Evolutionary conservation across 2,329 filamentous ascomycete genomes (phyloP).

Genomic region (Colletotrichum lupini): DNA sequence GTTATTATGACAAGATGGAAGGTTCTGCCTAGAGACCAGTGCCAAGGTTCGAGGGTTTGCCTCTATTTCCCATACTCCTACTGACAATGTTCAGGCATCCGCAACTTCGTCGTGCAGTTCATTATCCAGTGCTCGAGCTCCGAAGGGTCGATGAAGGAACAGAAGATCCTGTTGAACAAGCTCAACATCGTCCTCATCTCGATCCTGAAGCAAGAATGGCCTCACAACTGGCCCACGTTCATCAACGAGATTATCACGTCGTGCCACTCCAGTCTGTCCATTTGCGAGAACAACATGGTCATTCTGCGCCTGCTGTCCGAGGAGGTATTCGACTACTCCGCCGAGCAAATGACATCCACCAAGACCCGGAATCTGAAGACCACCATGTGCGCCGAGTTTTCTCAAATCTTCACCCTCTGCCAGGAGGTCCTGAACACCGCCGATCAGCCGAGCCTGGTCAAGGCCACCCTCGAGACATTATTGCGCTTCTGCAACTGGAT

Average conservation of each 20-base stretch:
- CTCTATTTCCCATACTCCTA: not conserved
- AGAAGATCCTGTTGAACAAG: slow-evolving; percentile 96
- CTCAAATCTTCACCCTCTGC: slow-evolving; percentile 97
- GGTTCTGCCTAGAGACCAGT: slow-evolving; percentile 94
- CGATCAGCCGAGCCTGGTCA: slow-evolving; percentile 87
- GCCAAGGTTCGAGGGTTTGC: slow-evolving; percentile 70
- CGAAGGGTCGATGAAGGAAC: slow-evolving; percentile 85
- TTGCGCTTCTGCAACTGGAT: slow-evolving; percentile 99
- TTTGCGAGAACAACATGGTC: slow-evolving; percentile 99
- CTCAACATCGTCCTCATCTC: slow-evolving; percentile 97
- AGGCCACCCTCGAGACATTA: slow-evolving; percentile 95
- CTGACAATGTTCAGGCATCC: slow-evolving; percentile 74
- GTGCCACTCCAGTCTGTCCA: slow-evolving; percentile 93
- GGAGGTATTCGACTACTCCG: slow-evolving; percentile 98
- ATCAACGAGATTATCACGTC: slow-evolving; percentile 99
- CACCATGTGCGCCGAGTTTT: slow-evolving; percentile 99
- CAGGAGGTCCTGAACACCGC: slow-evolving; percentile 94
- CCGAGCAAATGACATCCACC: slow-evolving; percentile 98
- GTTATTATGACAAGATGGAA: slow-evolving; percentile 99
- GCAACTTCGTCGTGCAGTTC: slow-evolving; percentile 98
- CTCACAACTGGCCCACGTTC: slow-evolving; percentile 99
- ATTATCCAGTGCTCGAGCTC: slow-evolving; percentile 94
- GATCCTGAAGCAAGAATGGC: slow-evolving; percentile 99
- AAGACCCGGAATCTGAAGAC: slow-evolving; percentile 98
- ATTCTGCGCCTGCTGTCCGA: slow-evolving; percentile 95